phyloP scores from a whole-genome alignment of 2,329 filamentous ascomycete species.

The Rutstroemia sp. region DNA sequence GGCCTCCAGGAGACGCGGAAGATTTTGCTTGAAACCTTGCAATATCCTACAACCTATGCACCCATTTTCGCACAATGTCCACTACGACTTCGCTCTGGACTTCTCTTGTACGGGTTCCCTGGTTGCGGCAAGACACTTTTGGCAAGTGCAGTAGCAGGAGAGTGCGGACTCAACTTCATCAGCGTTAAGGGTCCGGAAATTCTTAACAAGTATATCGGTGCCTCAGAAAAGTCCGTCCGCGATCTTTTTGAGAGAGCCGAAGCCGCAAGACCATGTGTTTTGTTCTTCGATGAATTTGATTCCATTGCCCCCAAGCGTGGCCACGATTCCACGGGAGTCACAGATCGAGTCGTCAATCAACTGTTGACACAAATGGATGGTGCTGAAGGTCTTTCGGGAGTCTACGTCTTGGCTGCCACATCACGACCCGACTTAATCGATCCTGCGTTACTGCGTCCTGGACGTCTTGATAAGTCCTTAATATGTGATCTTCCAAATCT shows the following conservation, averaged over 20 bases:
- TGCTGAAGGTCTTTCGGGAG: slow-evolving; percentile 86
- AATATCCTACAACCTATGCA: slow-evolving; percentile 96
- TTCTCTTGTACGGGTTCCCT: slow-evolving; percentile 89
- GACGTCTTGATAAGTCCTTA: slow-evolving; percentile 86
- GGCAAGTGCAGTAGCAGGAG: slow-evolving; percentile 92
- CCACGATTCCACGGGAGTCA: slow-evolving; percentile 96
- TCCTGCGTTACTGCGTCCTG: slow-evolving; percentile 83
- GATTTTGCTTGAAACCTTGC: slow-evolving; percentile 87
- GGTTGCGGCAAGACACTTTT: slow-evolving; percentile 96
- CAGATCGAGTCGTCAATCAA: slow-evolving; percentile 96
- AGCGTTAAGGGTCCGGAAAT: slow-evolving; percentile 97
- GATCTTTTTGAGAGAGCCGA: slow-evolving; percentile 91
- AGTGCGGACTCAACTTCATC: slow-evolving; percentile 97
- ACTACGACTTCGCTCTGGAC: slow-evolving; percentile 83
- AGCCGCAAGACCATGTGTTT: slow-evolving; percentile 83
- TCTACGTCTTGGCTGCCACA: slow-evolving; percentile 94
- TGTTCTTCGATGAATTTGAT: slow-evolving; percentile 99
- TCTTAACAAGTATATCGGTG: slow-evolving; percentile 97
- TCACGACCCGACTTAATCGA: slow-evolving; percentile 92
- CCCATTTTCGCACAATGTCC: slow-evolving; percentile 97
- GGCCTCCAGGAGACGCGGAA: slow-evolving; percentile 80
- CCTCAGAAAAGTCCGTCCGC: slow-evolving; percentile 90
- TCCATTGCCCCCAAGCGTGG: slow-evolving; percentile 95
- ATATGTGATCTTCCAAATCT: slow-evolving; percentile 80
- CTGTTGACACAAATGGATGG: slow-evolving; percentile 98